Percentiles rank a stretch among this genome's conserved stretches.
Conservation (phyloP, 192 early-diverging fungal genomes). For the Gigaspora rosea region DNA sequence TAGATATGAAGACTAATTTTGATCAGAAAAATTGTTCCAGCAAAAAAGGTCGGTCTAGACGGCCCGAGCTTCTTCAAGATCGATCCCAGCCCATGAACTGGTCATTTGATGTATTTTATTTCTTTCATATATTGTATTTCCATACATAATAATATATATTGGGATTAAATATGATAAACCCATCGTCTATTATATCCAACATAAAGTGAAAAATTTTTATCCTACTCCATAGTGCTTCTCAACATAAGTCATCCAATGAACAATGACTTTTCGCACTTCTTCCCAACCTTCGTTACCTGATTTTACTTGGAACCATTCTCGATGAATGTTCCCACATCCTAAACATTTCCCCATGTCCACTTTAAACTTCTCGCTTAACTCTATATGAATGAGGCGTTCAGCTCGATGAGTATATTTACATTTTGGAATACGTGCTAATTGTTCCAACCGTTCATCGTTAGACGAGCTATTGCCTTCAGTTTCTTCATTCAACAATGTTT, state of each 20-base stretch:
- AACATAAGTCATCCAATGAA: constrained; percentile 47
- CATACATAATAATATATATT: no score
- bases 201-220: not conserved
- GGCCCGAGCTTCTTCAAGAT: no score
- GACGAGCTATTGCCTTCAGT: not conserved
- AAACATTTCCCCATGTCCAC: constrained; percentile 39
- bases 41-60: no score
- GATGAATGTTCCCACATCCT: constrained; percentile 43
- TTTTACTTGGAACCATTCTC: constrained; percentile 50
- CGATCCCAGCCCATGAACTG: no score
- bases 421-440: constrained; percentile 34
- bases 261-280: constrained; percentile 40
- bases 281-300: constrained; percentile 38
- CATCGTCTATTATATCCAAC: no score
- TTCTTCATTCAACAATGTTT: constrained; percentile 36
- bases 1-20: no score
- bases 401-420: constrained; percentile 48
- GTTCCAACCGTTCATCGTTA: constrained; percentile 16
- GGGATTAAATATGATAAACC: no score
- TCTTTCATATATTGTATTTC: no score
- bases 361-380: constrained; percentile 40
- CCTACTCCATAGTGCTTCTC: constrained; percentile 46
- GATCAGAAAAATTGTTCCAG: no score
- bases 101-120: no score
- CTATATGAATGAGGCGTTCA: constrained; percentile 51